phyloP scores from a whole-genome alignment of 805 yeast species.

The Candida glaebosa region DNA sequence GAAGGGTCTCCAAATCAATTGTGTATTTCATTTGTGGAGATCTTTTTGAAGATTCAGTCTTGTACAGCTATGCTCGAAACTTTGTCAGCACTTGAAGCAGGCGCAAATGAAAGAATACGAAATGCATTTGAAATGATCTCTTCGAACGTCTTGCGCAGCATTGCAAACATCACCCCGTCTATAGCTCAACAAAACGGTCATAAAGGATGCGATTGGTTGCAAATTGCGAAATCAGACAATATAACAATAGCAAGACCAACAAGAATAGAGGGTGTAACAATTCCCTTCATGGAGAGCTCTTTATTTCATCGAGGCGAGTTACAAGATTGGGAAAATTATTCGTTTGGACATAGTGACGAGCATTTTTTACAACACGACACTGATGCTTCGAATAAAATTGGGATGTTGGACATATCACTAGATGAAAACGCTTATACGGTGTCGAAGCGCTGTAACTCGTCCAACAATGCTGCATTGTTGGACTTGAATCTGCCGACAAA shows the following conservation, averaged over 20 bases:
- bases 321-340: not conserved
- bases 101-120: conserved; percentile 11
- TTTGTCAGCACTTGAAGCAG: conserved; percentile 10
- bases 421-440: conserved; percentile 5
- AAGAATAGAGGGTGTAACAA: conserved; percentile 6
- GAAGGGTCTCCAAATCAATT: conserved; percentile 4
- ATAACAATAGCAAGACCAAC: conserved; percentile 6
- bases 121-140: conserved; percentile 13
- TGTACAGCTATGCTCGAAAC: conserved; percentile 13
- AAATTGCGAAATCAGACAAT: conserved; percentile 10
- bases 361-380: conserved; percentile 10
- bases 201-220: conserved; percentile 10
- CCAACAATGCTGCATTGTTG: not conserved
- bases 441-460: not conserved
- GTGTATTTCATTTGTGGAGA: conserved; percentile 11
- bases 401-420: conserved; percentile 6
- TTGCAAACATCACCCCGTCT: conserved; percentile 8
- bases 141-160: conserved; percentile 9
- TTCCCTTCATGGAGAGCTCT: conserved; percentile 6
- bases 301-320: not conserved
- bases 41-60: conserved; percentile 10
- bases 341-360: not conserved
- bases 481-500: not conserved
- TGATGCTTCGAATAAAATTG: conserved; percentile 8
- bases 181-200: conserved; percentile 5